phyloP scores from a whole-genome alignment of 1,284 basidiomycete species.

The Fistulina hepatica region DNA sequence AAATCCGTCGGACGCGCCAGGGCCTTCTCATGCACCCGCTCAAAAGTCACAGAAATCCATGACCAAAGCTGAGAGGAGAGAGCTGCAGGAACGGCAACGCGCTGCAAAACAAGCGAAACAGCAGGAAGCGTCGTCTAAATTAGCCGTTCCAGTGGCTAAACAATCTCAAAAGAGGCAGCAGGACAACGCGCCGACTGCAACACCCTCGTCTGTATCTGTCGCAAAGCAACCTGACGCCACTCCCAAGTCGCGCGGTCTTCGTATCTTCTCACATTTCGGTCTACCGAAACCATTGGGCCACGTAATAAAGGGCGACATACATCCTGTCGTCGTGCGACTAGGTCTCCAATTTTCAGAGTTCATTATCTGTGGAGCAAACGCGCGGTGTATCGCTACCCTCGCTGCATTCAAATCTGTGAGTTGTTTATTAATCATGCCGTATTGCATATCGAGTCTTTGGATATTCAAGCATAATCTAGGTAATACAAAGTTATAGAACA shows the following conservation, averaged over 20 bases:
- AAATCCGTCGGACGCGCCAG: no score
- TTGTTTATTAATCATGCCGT: slow-evolving; percentile 9
- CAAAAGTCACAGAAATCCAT: slow-evolving; percentile 42
- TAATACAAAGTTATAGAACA: slow-evolving; percentile 80
- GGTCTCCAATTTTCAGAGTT: slow-evolving; percentile 79
- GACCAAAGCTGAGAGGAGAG: slow-evolving; percentile 72
- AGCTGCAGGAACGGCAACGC: slow-evolving; percentile 69
- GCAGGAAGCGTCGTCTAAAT: slow-evolving; percentile 16
- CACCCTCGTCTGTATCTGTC: slow-evolving; percentile 6
- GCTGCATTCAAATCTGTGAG: slow-evolving; percentile 74
- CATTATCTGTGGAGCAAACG: slow-evolving; percentile 80
- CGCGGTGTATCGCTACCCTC: slow-evolving; percentile 80
- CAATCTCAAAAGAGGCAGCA: slow-evolving; percentile 4
- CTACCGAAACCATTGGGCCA: slow-evolving; percentile 50
- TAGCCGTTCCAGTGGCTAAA: slow-evolving; percentile 8
- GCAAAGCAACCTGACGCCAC: slow-evolving; percentile 23
- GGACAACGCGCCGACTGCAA: slow-evolving; percentile 1
- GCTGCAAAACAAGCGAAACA: slow-evolving; percentile 50
- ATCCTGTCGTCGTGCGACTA: slow-evolving; percentile 69
- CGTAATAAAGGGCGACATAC: slow-evolving; percentile 66
- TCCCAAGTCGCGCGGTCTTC: slow-evolving; percentile 41
- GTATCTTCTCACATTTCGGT: slow-evolving; percentile 78
- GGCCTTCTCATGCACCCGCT: no score
- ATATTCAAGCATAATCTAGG: slow-evolving; percentile 31
- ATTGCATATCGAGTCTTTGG: neutral